phyloP scores from a whole-genome alignment of 768 basidiomycete genomes.

The Lactarius indigo region DNA sequence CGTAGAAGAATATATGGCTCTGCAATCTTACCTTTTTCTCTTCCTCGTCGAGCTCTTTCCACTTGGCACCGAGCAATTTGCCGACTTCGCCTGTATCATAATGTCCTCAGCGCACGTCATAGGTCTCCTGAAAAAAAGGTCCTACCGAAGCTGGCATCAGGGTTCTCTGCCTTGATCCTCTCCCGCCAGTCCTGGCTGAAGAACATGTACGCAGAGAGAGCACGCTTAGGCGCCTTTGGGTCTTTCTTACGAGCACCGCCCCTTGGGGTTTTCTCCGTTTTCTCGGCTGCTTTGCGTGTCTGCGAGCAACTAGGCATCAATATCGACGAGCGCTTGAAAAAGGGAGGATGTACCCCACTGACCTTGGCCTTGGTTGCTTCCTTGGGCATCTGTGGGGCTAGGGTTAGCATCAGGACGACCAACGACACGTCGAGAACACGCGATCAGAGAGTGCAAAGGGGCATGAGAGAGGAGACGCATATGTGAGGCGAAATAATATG shows the following conservation, averaged over 20 bases:
- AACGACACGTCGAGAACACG: conserved; percentile 40
- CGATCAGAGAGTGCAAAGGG: conserved; percentile 25
- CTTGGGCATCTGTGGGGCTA: conserved; percentile 67
- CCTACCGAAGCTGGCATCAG: conserved; percentile 88
- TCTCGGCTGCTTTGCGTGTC: conserved; percentile 71
- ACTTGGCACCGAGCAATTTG: conserved; percentile 91
- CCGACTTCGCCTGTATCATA: conserved; percentile 74
- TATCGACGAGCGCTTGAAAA: conserved; percentile 18
- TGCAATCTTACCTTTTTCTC: conserved; percentile 75
- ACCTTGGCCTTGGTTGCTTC: conserved; percentile 70
- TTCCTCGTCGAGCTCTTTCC: conserved; percentile 90
- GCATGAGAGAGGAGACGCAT: conserved; percentile 7
- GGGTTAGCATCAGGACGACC: conserved; percentile 35
- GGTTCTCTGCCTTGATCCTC: conserved; percentile 93
- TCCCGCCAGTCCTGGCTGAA: conserved; percentile 96
- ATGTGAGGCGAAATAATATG: not conserved
- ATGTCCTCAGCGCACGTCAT: conserved; percentile 18
- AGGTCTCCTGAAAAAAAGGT: conserved; percentile 14
- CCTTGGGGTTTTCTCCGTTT: conserved; percentile 53
- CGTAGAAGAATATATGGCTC: not conserved
- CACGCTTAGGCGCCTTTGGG: conserved; percentile 84
- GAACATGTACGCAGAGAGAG: conserved; percentile 98
- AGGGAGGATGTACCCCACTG: conserved; percentile 32
- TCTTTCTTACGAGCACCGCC: conserved; percentile 67
- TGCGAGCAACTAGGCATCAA: conserved; percentile 31